Evolutionary conservation across 176 grass and related monocot genomes (phyloP).

Genomic region (Hordeum marinum): DNA sequence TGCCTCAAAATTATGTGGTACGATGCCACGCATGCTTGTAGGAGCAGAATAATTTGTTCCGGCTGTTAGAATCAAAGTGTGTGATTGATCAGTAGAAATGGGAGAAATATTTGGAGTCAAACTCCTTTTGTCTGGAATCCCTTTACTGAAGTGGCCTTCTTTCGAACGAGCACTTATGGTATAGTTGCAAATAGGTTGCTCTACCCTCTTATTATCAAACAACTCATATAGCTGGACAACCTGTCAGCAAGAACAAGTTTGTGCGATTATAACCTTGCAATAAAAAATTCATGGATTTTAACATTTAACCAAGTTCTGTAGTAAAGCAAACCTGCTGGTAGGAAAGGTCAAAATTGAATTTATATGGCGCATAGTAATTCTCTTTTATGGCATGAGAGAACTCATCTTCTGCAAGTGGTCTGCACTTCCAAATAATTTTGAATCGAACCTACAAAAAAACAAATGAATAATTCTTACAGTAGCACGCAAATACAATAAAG

Average conservation of each 20-base stretch:
- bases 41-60: slow-evolving; percentile 11
- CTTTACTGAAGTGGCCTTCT: background rate
- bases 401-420: slow-evolving; percentile 46
- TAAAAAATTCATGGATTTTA: slow-evolving; percentile 4
- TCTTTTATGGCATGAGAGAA: slow-evolving; percentile 52
- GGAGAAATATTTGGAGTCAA: slow-evolving; percentile 12
- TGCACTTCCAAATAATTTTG: slow-evolving; percentile 56
- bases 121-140: slow-evolving; percentile 9
- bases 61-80: slow-evolving; percentile 1
- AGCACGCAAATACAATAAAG: background rate
- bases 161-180: background rate
- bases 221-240: slow-evolving; percentile 31
- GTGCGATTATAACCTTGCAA: background rate
- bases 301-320: slow-evolving; percentile 7
- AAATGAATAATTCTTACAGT: background rate
- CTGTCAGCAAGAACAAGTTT: slow-evolving; percentile 15
- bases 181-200: background rate
- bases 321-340: slow-evolving; percentile 42
- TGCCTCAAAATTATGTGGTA: slow-evolving; percentile 3
- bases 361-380: slow-evolving; percentile 43
- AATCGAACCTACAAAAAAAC: slow-evolving; percentile 48
- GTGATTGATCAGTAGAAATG: background rate
- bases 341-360: slow-evolving; percentile 68
- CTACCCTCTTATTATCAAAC: slow-evolving; percentile 32
- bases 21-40: slow-evolving; percentile 18